Base-by-base conservation (phyloP, 2,329 filamentous ascomycete genomes). In the Phialophora chinensis region DNA sequence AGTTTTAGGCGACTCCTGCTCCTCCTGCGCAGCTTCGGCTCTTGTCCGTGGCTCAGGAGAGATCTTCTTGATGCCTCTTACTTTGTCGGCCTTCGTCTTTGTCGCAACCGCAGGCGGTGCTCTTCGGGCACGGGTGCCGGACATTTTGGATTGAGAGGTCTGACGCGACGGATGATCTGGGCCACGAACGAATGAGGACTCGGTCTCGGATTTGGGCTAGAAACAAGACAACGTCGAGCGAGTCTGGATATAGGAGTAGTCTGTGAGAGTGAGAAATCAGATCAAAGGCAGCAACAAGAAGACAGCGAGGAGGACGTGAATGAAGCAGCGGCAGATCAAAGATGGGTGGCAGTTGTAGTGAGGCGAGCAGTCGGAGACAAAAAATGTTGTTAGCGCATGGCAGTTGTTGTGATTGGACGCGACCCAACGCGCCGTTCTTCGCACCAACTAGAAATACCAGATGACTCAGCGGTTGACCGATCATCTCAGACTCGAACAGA, bases 121-220 rank as follows among this genome's bases (percentile, higher is more conserved):
- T 52, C 67, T 70, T 52, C 65, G 60, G 60, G 64, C 33, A 54
- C 66, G 67, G 56, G 70, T 64, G n/a, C 66, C 25, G 25, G 71
- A 62, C 71, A 66, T 66, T 17, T 44, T 55, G 27, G 47, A 17
- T 47, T 7, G 11, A 20, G 25, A 44, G 5, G 44, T 20, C 10
- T 52, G 44, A 56, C 54, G 60, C 60, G 66, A 60, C 35, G 38
- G 29, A 58, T 53, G n/a, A 35, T 54, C 58, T 20, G 59, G 29
- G 56, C 33, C 6, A 60, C 25, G 4, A 65, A 60, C 42, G 60
- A 53, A n/a, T 23, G 27, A 53, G 20, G 52, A 33, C 25, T 33
- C 50, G 56, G 25, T 47, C n/a, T 29, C 7, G 38, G 17, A 20
- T 38, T 11, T 42, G 47, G 17, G 8, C n/a, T 17, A 58, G 33